Percentiles rank a stretch among this genome's conserved stretches.
phyloP scores from a whole-genome alignment of 768 basidiomycete species.

The Boletus tomentosulus region DNA sequence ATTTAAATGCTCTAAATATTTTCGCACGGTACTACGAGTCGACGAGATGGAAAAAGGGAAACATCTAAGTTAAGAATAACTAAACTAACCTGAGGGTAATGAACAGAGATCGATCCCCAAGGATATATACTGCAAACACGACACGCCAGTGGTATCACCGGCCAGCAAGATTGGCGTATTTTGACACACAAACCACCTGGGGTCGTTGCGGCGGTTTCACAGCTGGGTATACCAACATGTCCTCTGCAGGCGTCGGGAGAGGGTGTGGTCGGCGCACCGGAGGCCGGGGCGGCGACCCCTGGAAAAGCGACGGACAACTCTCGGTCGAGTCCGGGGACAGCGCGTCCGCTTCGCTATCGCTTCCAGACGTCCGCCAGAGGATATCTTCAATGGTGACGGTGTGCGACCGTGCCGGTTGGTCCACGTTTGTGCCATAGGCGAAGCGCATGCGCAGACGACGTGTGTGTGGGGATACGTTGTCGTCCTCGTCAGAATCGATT shows the following conservation, averaged over 20 bases:
- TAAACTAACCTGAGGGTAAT: neutral
- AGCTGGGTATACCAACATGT: slow-evolving; percentile 39
- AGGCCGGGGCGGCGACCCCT: slow-evolving; percentile 11
- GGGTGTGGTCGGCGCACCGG: slow-evolving; percentile 36
- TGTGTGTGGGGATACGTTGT: slow-evolving; percentile 44
- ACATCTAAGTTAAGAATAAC: neutral
- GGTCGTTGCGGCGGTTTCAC: slow-evolving; percentile 7
- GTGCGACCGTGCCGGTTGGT: slow-evolving; percentile 29
- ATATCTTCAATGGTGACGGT: slow-evolving; percentile 25
- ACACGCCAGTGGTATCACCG: slow-evolving; percentile 9
- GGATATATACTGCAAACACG: too few relatives aligned
- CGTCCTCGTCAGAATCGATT: slow-evolving; percentile 58
- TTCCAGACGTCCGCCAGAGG: slow-evolving; percentile 23
- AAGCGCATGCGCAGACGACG: slow-evolving; percentile 44
- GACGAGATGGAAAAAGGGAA: neutral
- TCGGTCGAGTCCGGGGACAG: slow-evolving; percentile 21
- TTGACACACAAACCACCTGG: slow-evolving; percentile 20
- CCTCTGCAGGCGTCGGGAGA: slow-evolving; percentile 52
- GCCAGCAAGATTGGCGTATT: slow-evolving; percentile 30
- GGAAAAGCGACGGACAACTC: slow-evolving; percentile 10
- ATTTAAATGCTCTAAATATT: neutral
- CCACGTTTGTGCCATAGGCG: slow-evolving; percentile 15
- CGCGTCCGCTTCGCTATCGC: slow-evolving; percentile 18
- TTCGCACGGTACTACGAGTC: slow-evolving; percentile 14
- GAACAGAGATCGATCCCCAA: slow-evolving; percentile 2